These are phyloP conservation scores for Hypocreales sp. DNA, from an alignment of 2,329 filamentous ascomycete genomes.

Conservation along the genomic window DNA sequence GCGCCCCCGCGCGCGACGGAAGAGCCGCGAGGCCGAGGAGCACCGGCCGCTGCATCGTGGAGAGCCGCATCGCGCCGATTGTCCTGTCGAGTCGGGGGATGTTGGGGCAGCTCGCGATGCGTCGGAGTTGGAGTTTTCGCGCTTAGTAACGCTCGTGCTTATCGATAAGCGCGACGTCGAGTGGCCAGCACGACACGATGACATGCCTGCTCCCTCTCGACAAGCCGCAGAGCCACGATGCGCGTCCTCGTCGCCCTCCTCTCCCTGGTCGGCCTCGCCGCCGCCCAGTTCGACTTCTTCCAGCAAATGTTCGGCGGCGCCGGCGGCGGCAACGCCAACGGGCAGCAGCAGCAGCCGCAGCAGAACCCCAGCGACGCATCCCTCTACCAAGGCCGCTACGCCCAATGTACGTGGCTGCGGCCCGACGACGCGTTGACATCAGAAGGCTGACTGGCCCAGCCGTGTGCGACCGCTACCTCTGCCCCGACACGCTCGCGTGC, in stretches of 20 bases:
- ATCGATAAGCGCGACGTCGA: constrained; percentile 1
- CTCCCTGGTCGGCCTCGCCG: constrained; percentile 38
- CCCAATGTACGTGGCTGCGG: constrained; percentile 41
- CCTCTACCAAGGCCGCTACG: constrained; percentile 62
- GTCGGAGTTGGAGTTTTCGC: constrained; percentile 2
- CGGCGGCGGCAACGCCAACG: constrained; percentile 28
- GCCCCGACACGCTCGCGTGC: constrained; percentile 84
- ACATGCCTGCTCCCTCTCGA: constrained; percentile 18
- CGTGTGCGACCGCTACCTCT: constrained; percentile 86
- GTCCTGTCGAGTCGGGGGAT: background rate
- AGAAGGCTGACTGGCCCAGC: constrained; percentile 30
- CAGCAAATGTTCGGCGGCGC: constrained; percentile 77
- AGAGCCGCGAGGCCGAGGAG: background rate
- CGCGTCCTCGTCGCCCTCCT: constrained; percentile 43
- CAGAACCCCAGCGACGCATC: constrained; percentile 74
- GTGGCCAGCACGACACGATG: constrained; percentile 3
- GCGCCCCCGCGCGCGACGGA: constrained; percentile 2
- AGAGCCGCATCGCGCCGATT: constrained; percentile 23
- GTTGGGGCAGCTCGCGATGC: no score
- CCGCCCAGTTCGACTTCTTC: constrained; percentile 87
- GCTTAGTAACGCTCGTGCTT: constrained; percentile 1
- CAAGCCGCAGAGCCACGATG: no score
- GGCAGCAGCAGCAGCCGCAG: constrained; percentile 45
- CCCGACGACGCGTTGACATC: no score
- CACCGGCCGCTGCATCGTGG: constrained; percentile 24